Conservation (phyloP, 139 green algal genomes). For the Tetradesmus obliquus region DNA sequence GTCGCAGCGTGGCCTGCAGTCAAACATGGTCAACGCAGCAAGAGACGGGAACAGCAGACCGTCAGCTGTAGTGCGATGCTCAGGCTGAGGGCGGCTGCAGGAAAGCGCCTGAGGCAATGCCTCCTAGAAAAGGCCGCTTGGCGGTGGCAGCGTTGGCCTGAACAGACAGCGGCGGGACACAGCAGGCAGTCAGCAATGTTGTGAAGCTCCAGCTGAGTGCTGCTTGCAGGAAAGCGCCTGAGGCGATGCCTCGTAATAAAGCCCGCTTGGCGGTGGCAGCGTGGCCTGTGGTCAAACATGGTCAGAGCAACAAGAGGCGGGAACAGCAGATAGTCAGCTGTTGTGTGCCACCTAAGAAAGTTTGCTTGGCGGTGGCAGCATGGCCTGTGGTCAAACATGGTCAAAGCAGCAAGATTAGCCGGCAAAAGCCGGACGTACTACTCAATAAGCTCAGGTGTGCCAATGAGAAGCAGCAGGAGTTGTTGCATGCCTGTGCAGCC, state of each 20-base stretch:
- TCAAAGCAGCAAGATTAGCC: neutral
- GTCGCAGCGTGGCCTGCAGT: slow-evolving; percentile 4
- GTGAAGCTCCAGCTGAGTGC: neutral
- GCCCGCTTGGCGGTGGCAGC: slow-evolving; percentile 14
- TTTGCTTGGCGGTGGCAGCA: slow-evolving; percentile 5
- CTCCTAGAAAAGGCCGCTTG: slow-evolving; percentile 28
- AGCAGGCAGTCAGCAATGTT: neutral
- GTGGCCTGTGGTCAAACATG: slow-evolving; percentile 2
- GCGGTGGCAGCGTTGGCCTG: slow-evolving; percentile 19
- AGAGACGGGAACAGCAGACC: neutral
- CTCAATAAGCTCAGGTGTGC: too few relatives aligned
- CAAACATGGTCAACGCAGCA: neutral
- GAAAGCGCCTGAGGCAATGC: neutral
- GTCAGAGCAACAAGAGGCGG: neutral
- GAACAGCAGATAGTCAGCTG: too few relatives aligned
- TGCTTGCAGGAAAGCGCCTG: slow-evolving; percentile 18
- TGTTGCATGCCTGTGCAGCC: too few relatives aligned
- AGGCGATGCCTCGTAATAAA: neutral
- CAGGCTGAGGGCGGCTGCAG: slow-evolving; percentile 33
- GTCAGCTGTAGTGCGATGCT: neutral
- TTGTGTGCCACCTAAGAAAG: neutral
- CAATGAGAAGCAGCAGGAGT: too few relatives aligned
- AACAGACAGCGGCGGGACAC: neutral
- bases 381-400: slow-evolving; percentile 1
- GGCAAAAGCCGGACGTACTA: too few relatives aligned